Base-by-base conservation (phyloP, 495 filamentous ascomycete genomes). In the Niebla homalea region DNA sequence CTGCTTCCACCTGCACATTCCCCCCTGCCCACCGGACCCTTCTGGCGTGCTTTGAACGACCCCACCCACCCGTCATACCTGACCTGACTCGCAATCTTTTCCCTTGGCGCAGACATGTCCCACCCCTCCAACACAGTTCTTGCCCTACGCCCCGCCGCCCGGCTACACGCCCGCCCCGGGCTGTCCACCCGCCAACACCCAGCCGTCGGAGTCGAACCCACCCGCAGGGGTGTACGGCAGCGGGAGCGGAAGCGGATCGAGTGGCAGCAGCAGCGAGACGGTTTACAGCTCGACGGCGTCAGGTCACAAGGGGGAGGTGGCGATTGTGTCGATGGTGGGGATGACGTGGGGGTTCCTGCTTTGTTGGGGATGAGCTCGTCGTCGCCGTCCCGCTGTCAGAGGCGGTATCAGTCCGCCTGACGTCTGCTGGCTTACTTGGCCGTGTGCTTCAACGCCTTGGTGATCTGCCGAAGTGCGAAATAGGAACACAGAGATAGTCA, bases 101-200 rank as follows among this genome's bases (percentile, higher is more conserved):
- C 51, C 15, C 35, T 50, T 22, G 29, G 43, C 36, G 12, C 49
- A 56, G 29, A 8, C 12, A 3, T 56, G 54, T 26, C 54, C 54
- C 2, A 58, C 58, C 5, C 58, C 56, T 10, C 55, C 56, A 21
- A 58, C 50, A 1, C 44, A 56, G 42, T 53, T 52, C 43, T 14
- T 60, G 1, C 56, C 57, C 16, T 60, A 57, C 40, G 48, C 55
- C 4, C 55, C 55, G 5, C 54, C 57, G 4, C 45, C 46, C 8
- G 49, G 46, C 16, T 57, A 57, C 16, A 25, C 16, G 0, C 57
- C 57, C 3, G 49, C 43, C 0, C 46, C 53, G 0, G 57, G 57
- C 25, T 48, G 43, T 15, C 37, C 43, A 8, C 53, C 53, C 2
- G 49, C 45, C 2, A 51, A 41, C 12, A 57, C 57, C 7, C 57